phyloP scores from a whole-genome alignment of 495 filamentous ascomycete species.

The Evansstolkia leycettana region DNA sequence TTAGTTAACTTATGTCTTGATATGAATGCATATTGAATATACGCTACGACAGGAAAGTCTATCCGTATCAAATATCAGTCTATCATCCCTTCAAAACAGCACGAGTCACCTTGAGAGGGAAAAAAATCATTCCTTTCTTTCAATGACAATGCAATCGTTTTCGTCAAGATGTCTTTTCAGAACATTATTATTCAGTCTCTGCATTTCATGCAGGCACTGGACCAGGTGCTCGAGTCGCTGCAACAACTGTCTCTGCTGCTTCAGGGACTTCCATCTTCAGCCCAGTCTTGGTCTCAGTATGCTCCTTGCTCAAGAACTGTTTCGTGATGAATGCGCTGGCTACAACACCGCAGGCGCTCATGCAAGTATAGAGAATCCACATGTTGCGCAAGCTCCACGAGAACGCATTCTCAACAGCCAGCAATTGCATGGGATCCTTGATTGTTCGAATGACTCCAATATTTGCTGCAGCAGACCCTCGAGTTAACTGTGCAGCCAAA shows the following conservation, averaged over 20 bases:
- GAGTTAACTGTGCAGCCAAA: constrained; percentile 29
- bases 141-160: too few relatives aligned
- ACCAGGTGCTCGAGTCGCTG: too few relatives aligned
- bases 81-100: too few relatives aligned
- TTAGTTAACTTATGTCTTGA: too few relatives aligned
- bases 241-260: not conserved
- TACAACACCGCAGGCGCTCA: constrained; percentile 36
- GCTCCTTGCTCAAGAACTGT: constrained; percentile 39
- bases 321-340: constrained; percentile 43
- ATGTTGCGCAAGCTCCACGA: constrained; percentile 48
- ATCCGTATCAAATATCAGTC: too few relatives aligned
- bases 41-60: too few relatives aligned
- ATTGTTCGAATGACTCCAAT: constrained; percentile 32
- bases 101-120: too few relatives aligned
- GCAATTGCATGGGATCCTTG: constrained; percentile 26
- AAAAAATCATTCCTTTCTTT: too few relatives aligned
- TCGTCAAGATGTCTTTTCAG: too few relatives aligned
- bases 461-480: constrained; percentile 39
- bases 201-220: not conserved
- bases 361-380: constrained; percentile 47
- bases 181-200: too few relatives aligned
- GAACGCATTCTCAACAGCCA: constrained; percentile 41
- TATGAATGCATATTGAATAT: too few relatives aligned
- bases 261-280: constrained; percentile 13
- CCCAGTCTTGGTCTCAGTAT: constrained; percentile 46